Conservation (phyloP, 2,329 filamentous ascomycete species). For the Ophiostoma perfectum region DNA sequence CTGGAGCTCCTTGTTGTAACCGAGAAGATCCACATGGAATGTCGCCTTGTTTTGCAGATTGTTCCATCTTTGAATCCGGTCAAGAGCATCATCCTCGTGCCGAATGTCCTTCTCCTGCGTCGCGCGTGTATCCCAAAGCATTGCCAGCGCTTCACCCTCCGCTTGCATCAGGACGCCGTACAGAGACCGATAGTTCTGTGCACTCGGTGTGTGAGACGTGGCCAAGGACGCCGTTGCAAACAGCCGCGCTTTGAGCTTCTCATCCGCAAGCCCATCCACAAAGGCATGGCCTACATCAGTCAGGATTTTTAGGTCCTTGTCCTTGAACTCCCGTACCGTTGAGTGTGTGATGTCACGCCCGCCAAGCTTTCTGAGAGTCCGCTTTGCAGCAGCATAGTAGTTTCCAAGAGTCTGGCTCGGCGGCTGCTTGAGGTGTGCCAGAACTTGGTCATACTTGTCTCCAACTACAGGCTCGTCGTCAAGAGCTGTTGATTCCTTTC, state of each 20-base stretch:
- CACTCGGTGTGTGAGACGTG: constrained; percentile 31
- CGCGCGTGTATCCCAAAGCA: constrained; percentile 41
- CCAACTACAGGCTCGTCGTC: constrained; percentile 20
- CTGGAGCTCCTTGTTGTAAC: constrained; percentile 51
- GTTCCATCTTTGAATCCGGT: constrained; percentile 43
- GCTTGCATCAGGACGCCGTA: constrained; percentile 49
- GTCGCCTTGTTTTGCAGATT: constrained; percentile 37
- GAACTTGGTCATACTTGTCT: constrained; percentile 22
- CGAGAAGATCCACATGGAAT: constrained; percentile 44
- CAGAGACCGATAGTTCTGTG: constrained; percentile 43
- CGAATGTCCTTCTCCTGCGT: constrained; percentile 35
- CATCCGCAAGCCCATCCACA: constrained; percentile 48
- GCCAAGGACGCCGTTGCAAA: constrained; percentile 44
- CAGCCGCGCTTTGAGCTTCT: constrained; percentile 42
- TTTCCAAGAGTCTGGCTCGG: constrained; percentile 39
- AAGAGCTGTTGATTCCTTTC: constrained; percentile 18
- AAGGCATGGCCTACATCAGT: constrained; percentile 51
- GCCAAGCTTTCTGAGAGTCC: constrained; percentile 44
- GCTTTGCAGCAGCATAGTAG: constrained; percentile 48
- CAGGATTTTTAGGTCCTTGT: constrained; percentile 44
- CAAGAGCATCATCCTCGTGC: constrained; percentile 36
- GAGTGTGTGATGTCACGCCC: constrained; percentile 48
- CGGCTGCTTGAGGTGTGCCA: constrained; percentile 38
- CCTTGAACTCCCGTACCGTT: constrained; percentile 40
- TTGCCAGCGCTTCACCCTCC: constrained; percentile 52